phyloP scores from a whole-genome alignment of 2,329 filamentous ascomycete species.

The Calonectria hawksworthii region DNA sequence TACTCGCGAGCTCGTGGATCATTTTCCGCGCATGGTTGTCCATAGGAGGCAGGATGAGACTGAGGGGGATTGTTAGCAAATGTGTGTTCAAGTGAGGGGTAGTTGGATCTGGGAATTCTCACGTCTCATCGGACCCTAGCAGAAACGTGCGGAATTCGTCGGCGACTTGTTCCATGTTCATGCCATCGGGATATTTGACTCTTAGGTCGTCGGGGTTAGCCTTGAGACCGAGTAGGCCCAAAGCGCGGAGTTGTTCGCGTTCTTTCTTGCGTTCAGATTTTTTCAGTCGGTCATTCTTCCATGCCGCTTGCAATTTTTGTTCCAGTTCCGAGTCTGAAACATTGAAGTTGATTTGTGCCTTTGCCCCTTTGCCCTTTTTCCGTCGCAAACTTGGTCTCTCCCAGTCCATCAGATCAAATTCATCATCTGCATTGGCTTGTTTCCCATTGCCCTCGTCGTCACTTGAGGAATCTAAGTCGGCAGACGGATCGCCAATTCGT shows the following conservation, averaged over 20 bases:
- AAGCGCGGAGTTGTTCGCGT: slow-evolving; percentile 76
- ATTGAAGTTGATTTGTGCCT: slow-evolving; percentile 65
- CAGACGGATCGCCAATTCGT: slow-evolving; percentile 33
- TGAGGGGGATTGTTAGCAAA: slow-evolving; percentile 51
- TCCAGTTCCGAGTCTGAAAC: slow-evolving; percentile 78
- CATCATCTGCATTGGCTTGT: slow-evolving; percentile 65
- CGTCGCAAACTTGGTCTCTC: slow-evolving; percentile 75
- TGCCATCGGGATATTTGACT: slow-evolving; percentile 80
- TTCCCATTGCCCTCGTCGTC: slow-evolving; percentile 47
- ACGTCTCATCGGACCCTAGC: slow-evolving; percentile 73
- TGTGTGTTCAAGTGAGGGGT: neutral
- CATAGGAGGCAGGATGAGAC: slow-evolving; percentile 86
- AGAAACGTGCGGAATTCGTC: slow-evolving; percentile 82
- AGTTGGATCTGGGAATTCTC: slow-evolving; percentile 47
- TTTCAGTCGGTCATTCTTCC: slow-evolving; percentile 77
- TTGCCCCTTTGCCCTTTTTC: slow-evolving; percentile 74
- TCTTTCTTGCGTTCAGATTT: slow-evolving; percentile 80
- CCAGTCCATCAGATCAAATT: slow-evolving; percentile 90
- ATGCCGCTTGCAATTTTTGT: slow-evolving; percentile 68
- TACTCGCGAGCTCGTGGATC: slow-evolving; percentile 83
- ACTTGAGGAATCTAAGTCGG: slow-evolving; percentile 32
- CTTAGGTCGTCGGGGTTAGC: slow-evolving; percentile 71
- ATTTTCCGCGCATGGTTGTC: slow-evolving; percentile 81
- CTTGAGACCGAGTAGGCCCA: slow-evolving; percentile 75
- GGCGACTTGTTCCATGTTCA: slow-evolving; percentile 78